Conservation (phyloP, 2,329 filamentous ascomycete species). For the Cryphonectria naterciae region DNA sequence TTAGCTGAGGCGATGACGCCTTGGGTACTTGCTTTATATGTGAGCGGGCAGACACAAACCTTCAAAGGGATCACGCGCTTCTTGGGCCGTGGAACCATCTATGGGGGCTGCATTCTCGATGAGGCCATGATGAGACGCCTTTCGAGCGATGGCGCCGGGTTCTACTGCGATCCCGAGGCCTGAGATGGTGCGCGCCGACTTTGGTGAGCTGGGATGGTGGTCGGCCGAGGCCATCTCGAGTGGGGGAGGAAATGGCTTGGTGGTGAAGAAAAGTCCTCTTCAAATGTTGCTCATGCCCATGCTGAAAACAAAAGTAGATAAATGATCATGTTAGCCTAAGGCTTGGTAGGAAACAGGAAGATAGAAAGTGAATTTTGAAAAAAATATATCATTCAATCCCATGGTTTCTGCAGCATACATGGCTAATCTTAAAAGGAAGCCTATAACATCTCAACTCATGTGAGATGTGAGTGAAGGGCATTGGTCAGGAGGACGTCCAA, state of each 20-base stretch:
- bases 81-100: neutral
- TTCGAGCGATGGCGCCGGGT: constrained; percentile 11
- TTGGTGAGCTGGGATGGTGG: neutral
- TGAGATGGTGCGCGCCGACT: constrained; percentile 9
- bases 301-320: neutral
- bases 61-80: constrained; percentile 16
- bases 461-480: neutral
- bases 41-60: neutral
- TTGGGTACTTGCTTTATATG: neutral
- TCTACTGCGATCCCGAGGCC: constrained; percentile 21
- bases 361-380: neutral
- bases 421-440: neutral
- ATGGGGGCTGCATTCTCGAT: constrained; percentile 22
- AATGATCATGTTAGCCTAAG: neutral
- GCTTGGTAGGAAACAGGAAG: neutral
- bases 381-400: neutral
- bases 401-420: neutral
- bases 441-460: neutral
- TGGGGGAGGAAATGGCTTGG: neutral
- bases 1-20: constrained; percentile 5
- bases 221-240: constrained; percentile 1
- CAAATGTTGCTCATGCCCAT: neutral
- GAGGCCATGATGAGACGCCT: constrained; percentile 17
- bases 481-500: neutral
- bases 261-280: neutral